A percentile compares a stretch with the other conserved stretches of the same genome.
Conservation (phyloP, 768 basidiomycete genomes). For the Boletus barrowsii region DNA sequence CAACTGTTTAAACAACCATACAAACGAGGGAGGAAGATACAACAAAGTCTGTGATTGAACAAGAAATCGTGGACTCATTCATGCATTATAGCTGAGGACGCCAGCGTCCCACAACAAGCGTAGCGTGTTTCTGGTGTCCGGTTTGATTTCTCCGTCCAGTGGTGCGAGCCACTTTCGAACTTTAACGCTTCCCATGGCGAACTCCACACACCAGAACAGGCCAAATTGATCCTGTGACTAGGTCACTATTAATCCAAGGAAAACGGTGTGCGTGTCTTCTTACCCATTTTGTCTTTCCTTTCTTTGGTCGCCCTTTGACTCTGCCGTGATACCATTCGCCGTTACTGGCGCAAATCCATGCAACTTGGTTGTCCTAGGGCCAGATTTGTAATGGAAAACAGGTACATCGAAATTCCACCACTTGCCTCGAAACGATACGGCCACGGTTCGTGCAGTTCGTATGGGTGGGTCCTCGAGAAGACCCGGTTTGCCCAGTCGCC, state of each 20-base stretch:
- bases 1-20: not conserved
- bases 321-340: constrained; percentile 53
- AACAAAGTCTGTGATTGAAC: not conserved
- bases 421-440: constrained; percentile 48
- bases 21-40: not conserved
- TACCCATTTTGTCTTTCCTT: constrained; percentile 48
- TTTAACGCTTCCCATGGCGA: constrained; percentile 31
- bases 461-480: constrained; percentile 31
- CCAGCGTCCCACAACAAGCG: constrained; percentile 47
- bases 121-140: constrained; percentile 47
- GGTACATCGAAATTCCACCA: not conserved
- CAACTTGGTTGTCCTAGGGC: constrained; percentile 42
- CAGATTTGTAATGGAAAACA: constrained; percentile 1
- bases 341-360: constrained; percentile 51
- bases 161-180: constrained; percentile 62
- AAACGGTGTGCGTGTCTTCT: constrained; percentile 7
- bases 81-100: constrained; percentile 1
- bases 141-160: constrained; percentile 65
- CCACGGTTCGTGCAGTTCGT: constrained; percentile 49
- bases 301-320: constrained; percentile 43
- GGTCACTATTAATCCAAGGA: not conserved
- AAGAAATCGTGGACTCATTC: not conserved
- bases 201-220: constrained; percentile 54
- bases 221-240: constrained; percentile 40
- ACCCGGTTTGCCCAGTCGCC: constrained; percentile 14